Evolutionary conservation across 129 eudicot species (phyloP), one percentile per base, ranked within the genome.

Genomic region (Tagetes erecta): DNA sequence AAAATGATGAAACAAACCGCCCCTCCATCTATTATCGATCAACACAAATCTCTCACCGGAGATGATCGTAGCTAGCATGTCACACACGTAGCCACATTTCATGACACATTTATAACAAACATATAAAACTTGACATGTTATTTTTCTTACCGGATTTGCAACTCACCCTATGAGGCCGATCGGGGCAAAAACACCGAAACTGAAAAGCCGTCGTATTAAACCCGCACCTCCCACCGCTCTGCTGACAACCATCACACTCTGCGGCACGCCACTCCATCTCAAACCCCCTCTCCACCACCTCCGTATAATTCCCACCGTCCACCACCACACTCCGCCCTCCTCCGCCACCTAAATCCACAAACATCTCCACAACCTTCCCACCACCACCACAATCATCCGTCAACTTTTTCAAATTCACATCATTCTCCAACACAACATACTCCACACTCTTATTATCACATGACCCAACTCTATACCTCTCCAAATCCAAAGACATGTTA

Each of bases 191-290:
- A 65, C 97, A 92, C 34, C 2, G 34, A 44, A 87, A 89, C 5
- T 53, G 80, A 39, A 40, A 44, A 14, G 0, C 12, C 2, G 68
- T 39, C 3, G 0, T 6, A 69, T 89, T 30, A 36, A 82, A 78
- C 8, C 97, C 97, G 38, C 97, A 92, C 47, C 78, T 78, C 14
- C 96, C 97, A 5, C 89, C 87, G 67, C 83, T 92, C 0, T 0
- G 3, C 63, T 12, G 9, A 47, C 97, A 92, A 0, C 0, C 66
- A 2, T 31, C 72, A 59, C 97, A 92, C 58, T 85, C 79, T 50
- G 75, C 55, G 33, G 88, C 83, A 0, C 13, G 58, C 96, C 96
- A 92, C 10, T 47, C 37, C 86, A 92, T 8, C 75, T 44, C 53
- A 58, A 92, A 83, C 62, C 93, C 94, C 47, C 74, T 86, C 39